A percentile compares a stretch with the other conserved stretches of the same genome.
phyloP scores from a whole-genome alignment of 768 basidiomycete genomes.

The Hemileccinum rubropunctum region DNA sequence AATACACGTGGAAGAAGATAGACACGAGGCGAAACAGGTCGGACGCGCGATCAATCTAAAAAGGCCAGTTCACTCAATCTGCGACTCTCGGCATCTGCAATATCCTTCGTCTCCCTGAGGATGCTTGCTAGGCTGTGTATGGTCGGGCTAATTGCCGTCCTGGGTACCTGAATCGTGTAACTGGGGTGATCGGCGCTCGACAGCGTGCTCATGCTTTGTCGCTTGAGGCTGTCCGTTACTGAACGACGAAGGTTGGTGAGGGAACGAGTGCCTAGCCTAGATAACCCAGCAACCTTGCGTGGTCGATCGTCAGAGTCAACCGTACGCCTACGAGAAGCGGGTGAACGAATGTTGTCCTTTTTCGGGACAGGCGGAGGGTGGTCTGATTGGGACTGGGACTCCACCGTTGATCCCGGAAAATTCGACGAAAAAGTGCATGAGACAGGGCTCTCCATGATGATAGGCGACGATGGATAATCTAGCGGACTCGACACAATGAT shows the following conservation, averaged over 20 bases:
- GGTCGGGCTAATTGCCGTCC: conserved; percentile 51
- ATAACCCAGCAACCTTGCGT: conserved; percentile 8
- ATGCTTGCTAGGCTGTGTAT: conserved; percentile 62
- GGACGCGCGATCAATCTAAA: conserved; percentile 33
- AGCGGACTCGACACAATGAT: conserved; percentile 21
- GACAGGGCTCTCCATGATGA: conserved; percentile 21
- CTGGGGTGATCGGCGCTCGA: conserved; percentile 34
- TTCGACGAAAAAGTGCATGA: conserved; percentile 25
- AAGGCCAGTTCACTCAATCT: conserved; percentile 74
- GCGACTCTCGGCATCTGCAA: conserved; percentile 67
- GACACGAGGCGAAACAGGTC: neutral
- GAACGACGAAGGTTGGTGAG: conserved; percentile 47
- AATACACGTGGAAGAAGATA: conserved; percentile 3
- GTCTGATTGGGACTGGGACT: conserved; percentile 15
- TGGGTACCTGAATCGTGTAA: conserved; percentile 31
- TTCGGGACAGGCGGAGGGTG: conserved; percentile 3
- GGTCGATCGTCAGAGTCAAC: conserved; percentile 16
- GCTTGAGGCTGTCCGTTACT: conserved; percentile 32
- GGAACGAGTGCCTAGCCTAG: conserved; percentile 36
- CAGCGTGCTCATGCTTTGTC: conserved; percentile 18
- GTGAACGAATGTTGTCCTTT: conserved; percentile 9
- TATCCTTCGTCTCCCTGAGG: conserved; percentile 45
- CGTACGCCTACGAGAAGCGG: conserved; percentile 18
- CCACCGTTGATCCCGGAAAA: conserved; percentile 12
- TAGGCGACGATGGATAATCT: conserved; percentile 4